A percentile compares a stretch with the other conserved stretches of the same genome.
These are phyloP conservation scores for Moesziomyces globuligerus DNA, from an alignment of 1,284 basidiomycete species.

Conservation along the genomic window DNA sequence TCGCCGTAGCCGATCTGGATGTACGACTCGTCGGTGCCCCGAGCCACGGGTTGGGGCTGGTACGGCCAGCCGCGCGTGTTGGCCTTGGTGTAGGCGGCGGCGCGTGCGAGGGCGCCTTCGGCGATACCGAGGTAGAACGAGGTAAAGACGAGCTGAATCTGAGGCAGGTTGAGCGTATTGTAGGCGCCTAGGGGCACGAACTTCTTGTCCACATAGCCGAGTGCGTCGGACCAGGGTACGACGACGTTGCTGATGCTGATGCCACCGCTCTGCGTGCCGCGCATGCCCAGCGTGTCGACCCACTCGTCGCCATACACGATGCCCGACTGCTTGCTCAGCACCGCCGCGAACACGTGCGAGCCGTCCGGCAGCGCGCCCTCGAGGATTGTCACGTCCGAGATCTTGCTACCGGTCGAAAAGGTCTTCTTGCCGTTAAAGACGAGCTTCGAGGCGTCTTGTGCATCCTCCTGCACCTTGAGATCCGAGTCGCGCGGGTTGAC, in stretches of 20 bases:
- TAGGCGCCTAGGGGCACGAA: constrained; percentile 62
- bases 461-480: constrained; percentile 55
- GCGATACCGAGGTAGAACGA: constrained; percentile 68
- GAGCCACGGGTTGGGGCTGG: constrained; percentile 51
- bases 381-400: constrained; percentile 67
- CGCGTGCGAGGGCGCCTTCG: constrained; percentile 62
- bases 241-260: constrained; percentile 61
- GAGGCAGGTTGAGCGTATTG: constrained; percentile 66
- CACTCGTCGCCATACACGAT: constrained; percentile 67
- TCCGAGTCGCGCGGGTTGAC: constrained; percentile 67
- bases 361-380: constrained; percentile 60
- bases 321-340: constrained; percentile 58
- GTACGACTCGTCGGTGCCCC: constrained; percentile 64
- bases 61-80: constrained; percentile 67
- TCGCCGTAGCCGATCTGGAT: constrained; percentile 66
- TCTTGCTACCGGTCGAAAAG: constrained; percentile 66
- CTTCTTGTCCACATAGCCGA: constrained; percentile 53
- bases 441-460: constrained; percentile 49
- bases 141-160: constrained; percentile 66
- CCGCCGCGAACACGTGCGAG: constrained; percentile 64
- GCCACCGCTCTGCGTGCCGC: constrained; percentile 63
- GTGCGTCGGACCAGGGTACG: constrained; percentile 59
- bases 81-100: constrained; percentile 59
- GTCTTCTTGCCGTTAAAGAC: constrained; percentile 66
- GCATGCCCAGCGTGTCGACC: constrained; percentile 67